These are phyloP conservation scores for Linnemannia hyalina DNA, from an alignment of 192 early-diverging fungal genomes.

Conservation along the genomic window DNA sequence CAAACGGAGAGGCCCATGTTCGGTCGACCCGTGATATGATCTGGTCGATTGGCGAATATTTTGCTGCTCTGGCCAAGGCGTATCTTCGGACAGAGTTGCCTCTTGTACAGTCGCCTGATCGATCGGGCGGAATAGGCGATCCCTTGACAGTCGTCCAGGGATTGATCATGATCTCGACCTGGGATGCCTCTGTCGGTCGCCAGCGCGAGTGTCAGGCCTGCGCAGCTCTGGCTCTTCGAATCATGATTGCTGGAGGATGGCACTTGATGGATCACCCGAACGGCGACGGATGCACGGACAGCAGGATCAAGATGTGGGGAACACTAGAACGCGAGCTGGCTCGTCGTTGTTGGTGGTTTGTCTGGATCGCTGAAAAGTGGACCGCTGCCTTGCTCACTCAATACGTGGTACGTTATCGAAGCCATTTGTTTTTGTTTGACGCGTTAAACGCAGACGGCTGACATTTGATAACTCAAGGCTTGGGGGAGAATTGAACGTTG, in stretches of 20 bases:
- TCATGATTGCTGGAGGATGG: slow-evolving; percentile 57
- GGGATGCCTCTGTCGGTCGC: slow-evolving; percentile 53
- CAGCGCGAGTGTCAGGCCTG: slow-evolving; percentile 53
- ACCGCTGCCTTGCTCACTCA: slow-evolving; percentile 48
- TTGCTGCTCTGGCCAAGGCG: slow-evolving; percentile 45
- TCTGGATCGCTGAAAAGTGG: slow-evolving; percentile 55
- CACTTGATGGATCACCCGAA: slow-evolving; percentile 55
- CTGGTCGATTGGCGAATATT: slow-evolving; percentile 56
- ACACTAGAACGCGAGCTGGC: slow-evolving; percentile 55
- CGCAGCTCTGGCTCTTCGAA: slow-evolving; percentile 47
- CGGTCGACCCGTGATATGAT: slow-evolving; percentile 50
- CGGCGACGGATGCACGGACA: slow-evolving; percentile 53
- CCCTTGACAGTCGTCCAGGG: slow-evolving; percentile 52
- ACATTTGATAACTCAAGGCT: neutral
- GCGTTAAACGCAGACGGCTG: neutral
- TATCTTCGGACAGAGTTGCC: slow-evolving; percentile 51
- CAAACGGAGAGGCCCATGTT: slow-evolving; percentile 47
- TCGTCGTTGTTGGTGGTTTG: slow-evolving; percentile 54
- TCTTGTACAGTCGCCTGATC: slow-evolving; percentile 48
- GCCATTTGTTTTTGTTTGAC: neutral
- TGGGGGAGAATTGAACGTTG: neutral
- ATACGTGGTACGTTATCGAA: slow-evolving; percentile 39
- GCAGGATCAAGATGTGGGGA: slow-evolving; percentile 56
- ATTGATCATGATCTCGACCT: slow-evolving; percentile 50
- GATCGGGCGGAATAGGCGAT: slow-evolving; percentile 46